phyloP scores from a whole-genome alignment of 306 rosid genomes.

The Gillenia trifoliata region DNA sequence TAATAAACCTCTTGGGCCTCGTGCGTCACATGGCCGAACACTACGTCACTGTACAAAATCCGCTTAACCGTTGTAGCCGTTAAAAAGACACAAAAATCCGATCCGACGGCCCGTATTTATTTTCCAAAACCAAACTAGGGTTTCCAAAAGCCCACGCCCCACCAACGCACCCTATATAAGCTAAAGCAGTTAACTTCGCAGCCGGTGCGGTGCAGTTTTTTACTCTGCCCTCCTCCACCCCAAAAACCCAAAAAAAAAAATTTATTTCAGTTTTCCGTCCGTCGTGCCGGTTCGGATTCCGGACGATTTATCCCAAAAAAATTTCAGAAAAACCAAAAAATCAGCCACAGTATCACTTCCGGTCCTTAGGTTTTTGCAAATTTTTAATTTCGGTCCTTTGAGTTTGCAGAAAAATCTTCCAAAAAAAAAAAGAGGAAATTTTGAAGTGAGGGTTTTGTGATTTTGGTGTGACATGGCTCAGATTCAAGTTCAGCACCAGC shows the following conservation, averaged over 20 bases:
- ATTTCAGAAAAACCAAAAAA: neutral
- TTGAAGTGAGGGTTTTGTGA: neutral
- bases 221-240: constrained; percentile 53
- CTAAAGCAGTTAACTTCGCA: constrained; percentile 2
- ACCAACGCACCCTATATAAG: constrained; percentile 24
- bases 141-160: neutral
- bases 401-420: neutral
- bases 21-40: neutral
- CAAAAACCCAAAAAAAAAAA: constrained; percentile 23
- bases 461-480: constrained; percentile 50
- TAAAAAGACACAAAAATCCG: neutral
- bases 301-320: constrained; percentile 7
- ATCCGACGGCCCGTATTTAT: constrained; percentile 24
- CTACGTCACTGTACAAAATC: neutral
- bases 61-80: constrained; percentile 5
- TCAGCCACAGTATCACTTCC: neutral
- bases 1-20: neutral
- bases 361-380: constrained; percentile 11
- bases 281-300: constrained; percentile 3
- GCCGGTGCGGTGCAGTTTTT: constrained; percentile 55
- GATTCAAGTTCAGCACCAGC: constrained; percentile 68
- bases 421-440: neutral
- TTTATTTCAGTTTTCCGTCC: neutral
- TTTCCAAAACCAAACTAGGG: constrained; percentile 34
- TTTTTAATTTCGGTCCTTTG: neutral